Evolutionary conservation across 495 filamentous ascomycete genomes (phyloP).

Genomic region (Baudoinia panamericana): DNA sequence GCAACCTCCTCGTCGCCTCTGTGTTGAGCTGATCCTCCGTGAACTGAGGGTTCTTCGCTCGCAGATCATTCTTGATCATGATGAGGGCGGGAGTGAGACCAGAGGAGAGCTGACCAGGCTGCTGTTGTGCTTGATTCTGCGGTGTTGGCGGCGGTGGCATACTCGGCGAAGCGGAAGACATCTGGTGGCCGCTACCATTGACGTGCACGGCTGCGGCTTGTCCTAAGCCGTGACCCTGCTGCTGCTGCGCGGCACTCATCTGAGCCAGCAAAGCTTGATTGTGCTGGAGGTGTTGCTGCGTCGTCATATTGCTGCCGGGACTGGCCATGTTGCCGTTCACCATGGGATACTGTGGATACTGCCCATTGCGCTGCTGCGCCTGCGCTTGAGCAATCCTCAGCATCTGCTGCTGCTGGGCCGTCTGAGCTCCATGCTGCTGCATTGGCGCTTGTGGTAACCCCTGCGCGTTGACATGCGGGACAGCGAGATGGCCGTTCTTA

Average conservation of each 20-base stretch:
- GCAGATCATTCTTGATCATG: constrained; percentile 22
- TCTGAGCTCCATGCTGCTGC: constrained; percentile 42
- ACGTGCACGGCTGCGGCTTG: constrained; percentile 1
- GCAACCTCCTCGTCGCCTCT: constrained; percentile 22
- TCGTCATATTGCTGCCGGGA: constrained; percentile 17
- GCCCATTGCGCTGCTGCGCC: constrained; percentile 12
- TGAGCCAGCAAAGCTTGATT: constrained; percentile 17
- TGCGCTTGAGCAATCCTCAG: constrained; percentile 21
- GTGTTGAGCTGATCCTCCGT: constrained; percentile 23
- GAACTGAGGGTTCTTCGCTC: constrained; percentile 25
- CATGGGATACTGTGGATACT: constrained; percentile 24
- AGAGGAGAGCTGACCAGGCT: constrained; percentile 24
- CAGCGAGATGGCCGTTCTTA: constrained; percentile 31
- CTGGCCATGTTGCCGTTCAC: constrained; percentile 14
- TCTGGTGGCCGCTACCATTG: constrained; percentile 11
- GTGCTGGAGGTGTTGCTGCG: constrained; percentile 17
- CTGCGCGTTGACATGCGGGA: constrained; percentile 47
- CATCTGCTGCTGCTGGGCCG: constrained; percentile 26
- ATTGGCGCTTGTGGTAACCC: constrained; percentile 62
- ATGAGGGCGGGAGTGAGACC: constrained; percentile 28
- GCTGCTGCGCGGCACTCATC: constrained; percentile 17
- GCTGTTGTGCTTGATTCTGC: constrained; percentile 16
- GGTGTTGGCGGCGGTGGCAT: constrained; percentile 21
- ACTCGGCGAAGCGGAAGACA: constrained; percentile 15
- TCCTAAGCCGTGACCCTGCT: constrained; percentile 19